Base-by-base conservation (phyloP, 2,329 filamentous ascomycete species). In the Aspergillus sp. region DNA sequence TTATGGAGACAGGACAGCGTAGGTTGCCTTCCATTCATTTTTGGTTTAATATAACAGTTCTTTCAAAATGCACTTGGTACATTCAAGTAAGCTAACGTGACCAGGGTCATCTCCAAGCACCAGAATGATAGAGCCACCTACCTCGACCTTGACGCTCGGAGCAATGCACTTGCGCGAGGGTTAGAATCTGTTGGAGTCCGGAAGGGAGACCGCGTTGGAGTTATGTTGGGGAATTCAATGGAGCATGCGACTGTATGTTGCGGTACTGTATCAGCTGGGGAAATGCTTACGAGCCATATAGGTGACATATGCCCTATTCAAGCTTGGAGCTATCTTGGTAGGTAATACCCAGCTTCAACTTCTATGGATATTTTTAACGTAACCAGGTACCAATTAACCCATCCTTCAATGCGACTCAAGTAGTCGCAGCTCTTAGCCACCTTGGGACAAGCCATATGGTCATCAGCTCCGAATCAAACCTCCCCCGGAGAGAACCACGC, bases 301-400 rank as follows among this genome's bases (percentile, higher is more conserved):
- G 82, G 72, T 74, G 19, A 93, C 89, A 6, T 98, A 98, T 75
- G 93, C 93, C 1, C 74, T 95, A 55, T 96, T 93, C 80, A 98
- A 98, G 75, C 83, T 98, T 9, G 95, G 95, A n/a, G 93, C 91
- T 23, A 85, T 98, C 51, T 80, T 98, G 61, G 93, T 86, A 71
- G 60, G 76, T 66, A 59, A 76, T 66, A 48, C 7, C 2, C 9
- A 11, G 37, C 15, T 27, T 9, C 12, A 35, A 15, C 15, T 23
- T 19, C n/a, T 9, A 35, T 3, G 14, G 14, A 11, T 37, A 8
- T 8, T 37, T 12, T 17, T 53, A 17, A 44, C 40, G 19, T 14
- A 45, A 4, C 37, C 49, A 85, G 84, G 85, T 96, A n/a, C 95
- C 93, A 0, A 77, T 98, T 23, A 98, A 99, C 72, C 93, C 93